phyloP scores from a whole-genome alignment of 768 basidiomycete genomes.

The Pleurotus salmoneostramineus region DNA sequence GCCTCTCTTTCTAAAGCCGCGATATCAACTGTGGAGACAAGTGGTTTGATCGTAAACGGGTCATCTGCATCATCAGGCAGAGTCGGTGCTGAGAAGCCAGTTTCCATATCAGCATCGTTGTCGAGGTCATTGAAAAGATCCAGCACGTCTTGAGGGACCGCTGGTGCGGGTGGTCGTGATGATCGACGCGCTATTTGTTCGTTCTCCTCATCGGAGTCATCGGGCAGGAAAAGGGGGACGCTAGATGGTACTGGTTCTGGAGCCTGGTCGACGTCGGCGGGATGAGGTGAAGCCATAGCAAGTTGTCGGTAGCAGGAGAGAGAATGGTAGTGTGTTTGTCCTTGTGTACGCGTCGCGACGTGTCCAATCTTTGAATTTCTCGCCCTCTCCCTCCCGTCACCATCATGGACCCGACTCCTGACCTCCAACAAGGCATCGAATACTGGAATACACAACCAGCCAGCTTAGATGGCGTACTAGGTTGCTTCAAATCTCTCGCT shows the following conservation, averaged over 20 bases:
- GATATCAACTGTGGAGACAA: conserved; percentile 50
- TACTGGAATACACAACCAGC: conserved; percentile 88
- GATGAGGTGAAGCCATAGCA: conserved; percentile 21
- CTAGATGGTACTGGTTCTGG: conserved; percentile 27
- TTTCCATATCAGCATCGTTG: conserved; percentile 34
- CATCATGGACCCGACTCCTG: conserved; percentile 35
- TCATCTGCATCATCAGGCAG: conserved; percentile 10
- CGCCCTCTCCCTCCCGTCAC: conserved; percentile 5
- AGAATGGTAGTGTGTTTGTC: conserved; percentile 29
- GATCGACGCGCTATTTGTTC: conserved; percentile 21
- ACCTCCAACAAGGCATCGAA: conserved; percentile 71
- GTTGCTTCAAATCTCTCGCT: conserved; percentile 19
- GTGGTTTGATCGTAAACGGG: conserved; percentile 38
- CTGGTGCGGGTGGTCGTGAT: not conserved
- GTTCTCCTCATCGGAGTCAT: conserved; percentile 49
- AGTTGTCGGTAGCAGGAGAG: conserved; percentile 48
- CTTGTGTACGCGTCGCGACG: conserved; percentile 7
- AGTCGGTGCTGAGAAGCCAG: not conserved
- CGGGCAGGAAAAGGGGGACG: conserved; percentile 52
- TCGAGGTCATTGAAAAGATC: conserved; percentile 28
- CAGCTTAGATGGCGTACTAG: conserved; percentile 84
- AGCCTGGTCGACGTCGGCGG: conserved; percentile 11
- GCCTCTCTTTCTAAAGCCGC: conserved; percentile 53
- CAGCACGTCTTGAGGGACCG: not conserved
- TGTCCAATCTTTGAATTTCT: not conserved